These are phyloP conservation scores for Pichia sp. DNA, from an alignment of 1,139 yeast genomes.

Conservation along the genomic window DNA sequence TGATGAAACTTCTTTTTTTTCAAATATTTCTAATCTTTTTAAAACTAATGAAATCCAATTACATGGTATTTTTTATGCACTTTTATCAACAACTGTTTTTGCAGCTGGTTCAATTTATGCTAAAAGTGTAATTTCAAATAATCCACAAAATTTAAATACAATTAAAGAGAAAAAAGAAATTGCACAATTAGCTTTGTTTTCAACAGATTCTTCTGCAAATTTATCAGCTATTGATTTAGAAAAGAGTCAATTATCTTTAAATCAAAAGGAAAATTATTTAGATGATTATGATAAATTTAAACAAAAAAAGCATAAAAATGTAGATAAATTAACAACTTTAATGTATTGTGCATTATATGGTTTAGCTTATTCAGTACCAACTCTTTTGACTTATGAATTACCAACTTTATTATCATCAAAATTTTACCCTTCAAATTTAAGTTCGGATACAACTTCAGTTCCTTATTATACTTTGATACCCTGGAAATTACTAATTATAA, in stretches of 20 bases:
- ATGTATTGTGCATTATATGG: constrained; percentile 81
- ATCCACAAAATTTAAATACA: neutral
- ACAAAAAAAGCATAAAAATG: neutral
- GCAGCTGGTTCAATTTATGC: constrained; percentile 89
- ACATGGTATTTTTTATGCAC: constrained; percentile 45
- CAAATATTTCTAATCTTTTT: neutral
- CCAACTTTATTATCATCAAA: constrained; percentile 17
- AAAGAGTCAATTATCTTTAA: constrained; percentile 1
- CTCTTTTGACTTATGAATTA: constrained; percentile 66
- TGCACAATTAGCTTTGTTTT: constrained; percentile 12
- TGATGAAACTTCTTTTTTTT: neutral
- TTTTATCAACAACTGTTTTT: constrained; percentile 71
- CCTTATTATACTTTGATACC: constrained; percentile 26
- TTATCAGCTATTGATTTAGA: constrained; percentile 8
- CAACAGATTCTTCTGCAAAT: constrained; percentile 3
- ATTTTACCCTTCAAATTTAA: constrained; percentile 19
- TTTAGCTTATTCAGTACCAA: constrained; percentile 66
- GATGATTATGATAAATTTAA: too few relatives aligned
- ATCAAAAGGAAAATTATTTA: neutral
- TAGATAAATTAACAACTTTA: constrained; percentile 73
- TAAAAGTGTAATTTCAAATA: constrained; percentile 50
- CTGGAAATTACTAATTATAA: constrained; percentile 33
- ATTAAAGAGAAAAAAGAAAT: constrained; percentile 10
- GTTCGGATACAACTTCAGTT: constrained; percentile 7
- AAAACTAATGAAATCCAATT: constrained; percentile 8